These are phyloP conservation scores for Ustilago lituana DNA, from an alignment of 1,284 basidiomycete genomes.

Conservation along the genomic window DNA sequence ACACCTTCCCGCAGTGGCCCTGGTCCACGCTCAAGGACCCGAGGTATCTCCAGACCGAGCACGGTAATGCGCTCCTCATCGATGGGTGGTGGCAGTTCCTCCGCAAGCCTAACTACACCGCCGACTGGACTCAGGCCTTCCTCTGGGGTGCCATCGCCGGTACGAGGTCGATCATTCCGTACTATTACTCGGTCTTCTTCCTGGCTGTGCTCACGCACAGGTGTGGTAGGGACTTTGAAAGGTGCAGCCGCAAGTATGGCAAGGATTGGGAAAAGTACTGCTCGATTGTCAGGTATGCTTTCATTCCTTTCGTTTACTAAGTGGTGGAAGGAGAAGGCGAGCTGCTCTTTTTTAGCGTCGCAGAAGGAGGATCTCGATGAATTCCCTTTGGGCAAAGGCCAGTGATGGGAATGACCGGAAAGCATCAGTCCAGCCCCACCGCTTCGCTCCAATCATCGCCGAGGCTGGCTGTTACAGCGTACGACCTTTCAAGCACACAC, in stretches of 20 bases:
- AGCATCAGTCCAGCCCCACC: no score
- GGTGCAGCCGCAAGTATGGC: slow-evolving; percentile 82
- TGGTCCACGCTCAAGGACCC: slow-evolving; percentile 87
- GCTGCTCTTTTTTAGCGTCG: no score
- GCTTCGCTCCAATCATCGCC: no score
- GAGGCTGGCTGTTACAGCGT: no score
- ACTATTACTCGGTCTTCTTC: slow-evolving; percentile 74
- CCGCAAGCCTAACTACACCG: slow-evolving; percentile 70
- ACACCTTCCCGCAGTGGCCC: slow-evolving; percentile 92
- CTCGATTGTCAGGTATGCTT: slow-evolving; percentile 81
- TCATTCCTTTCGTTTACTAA: slow-evolving; percentile 77
- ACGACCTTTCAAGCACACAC: no score
- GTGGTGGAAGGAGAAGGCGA: no score
- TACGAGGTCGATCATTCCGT: slow-evolving; percentile 84
- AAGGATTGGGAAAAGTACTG: slow-evolving; percentile 63
- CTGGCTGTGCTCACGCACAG: slow-evolving; percentile 62
- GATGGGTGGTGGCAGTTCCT: slow-evolving; percentile 86
- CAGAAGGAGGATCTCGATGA: no score
- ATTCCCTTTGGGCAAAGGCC: no score
- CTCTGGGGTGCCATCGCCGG: slow-evolving; percentile 91
- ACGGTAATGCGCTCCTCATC: slow-evolving; percentile 87
- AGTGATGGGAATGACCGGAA: no score
- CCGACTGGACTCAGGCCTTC: slow-evolving; percentile 79
- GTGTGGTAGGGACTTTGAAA: slow-evolving; percentile 66
- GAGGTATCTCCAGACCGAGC: slow-evolving; percentile 88